A percentile compares a stretch with the other conserved stretches of the same genome.
phyloP scores from a whole-genome alignment of 768 basidiomycete genomes.

The Grammothele lineata region DNA sequence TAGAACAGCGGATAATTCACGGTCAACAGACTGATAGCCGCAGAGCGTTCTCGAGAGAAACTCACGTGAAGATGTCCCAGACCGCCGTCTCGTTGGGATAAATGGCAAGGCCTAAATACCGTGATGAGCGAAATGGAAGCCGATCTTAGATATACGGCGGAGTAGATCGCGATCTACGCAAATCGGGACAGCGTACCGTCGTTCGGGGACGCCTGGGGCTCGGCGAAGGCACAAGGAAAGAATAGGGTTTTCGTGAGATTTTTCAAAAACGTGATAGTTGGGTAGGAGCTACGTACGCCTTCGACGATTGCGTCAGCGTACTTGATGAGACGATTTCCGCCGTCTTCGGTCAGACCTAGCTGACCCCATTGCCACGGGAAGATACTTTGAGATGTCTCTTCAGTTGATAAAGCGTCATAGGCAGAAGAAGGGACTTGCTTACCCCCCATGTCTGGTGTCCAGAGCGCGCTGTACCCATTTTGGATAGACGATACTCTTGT shows the following conservation, averaged over 20 bases:
- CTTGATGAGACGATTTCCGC: slow-evolving; percentile 50
- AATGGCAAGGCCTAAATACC: slow-evolving; percentile 42
- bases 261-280: slow-evolving; percentile 1
- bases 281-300: slow-evolving; percentile 31
- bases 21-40: too few relatives aligned
- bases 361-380: slow-evolving; percentile 59
- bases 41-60: slow-evolving; percentile 1
- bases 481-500: slow-evolving; percentile 48
- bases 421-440: too few relatives aligned
- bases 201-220: slow-evolving; percentile 48
- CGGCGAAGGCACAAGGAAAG: background rate
- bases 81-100: slow-evolving; percentile 50
- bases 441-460: slow-evolving; percentile 45
- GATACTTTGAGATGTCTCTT: too few relatives aligned
- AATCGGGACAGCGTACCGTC: slow-evolving; percentile 34
- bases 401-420: too few relatives aligned
- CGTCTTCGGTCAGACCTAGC: slow-evolving; percentile 43
- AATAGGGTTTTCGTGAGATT: slow-evolving; percentile 5
- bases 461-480: slow-evolving; percentile 46
- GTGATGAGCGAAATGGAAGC: slow-evolving; percentile 7
- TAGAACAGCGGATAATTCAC: background rate
- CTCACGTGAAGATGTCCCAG: slow-evolving; percentile 50
- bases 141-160: background rate
- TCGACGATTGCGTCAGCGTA: slow-evolving; percentile 50
- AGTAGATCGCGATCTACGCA: slow-evolving; percentile 5